Evolutionary conservation across 805 yeast genomes (phyloP).

Genomic region (Barnettozyma salicaria): DNA sequence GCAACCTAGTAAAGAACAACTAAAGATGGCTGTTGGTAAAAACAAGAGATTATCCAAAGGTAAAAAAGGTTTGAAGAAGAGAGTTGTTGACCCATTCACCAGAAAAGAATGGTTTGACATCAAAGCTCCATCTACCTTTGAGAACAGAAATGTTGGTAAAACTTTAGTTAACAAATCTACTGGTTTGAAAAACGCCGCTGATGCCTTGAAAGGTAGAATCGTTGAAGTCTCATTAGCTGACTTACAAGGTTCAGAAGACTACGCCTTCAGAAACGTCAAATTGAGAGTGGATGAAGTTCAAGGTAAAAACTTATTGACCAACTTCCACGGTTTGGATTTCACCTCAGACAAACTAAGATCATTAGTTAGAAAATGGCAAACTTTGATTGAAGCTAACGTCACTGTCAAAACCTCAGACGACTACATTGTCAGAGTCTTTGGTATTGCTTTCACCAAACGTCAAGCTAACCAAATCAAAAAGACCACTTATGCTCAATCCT

Average conservation of each 20-base stretch:
- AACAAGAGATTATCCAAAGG: conserved; percentile 81
- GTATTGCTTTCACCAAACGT: conserved; percentile 98
- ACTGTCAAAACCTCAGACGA: conserved; percentile 98
- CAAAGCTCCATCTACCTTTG: conserved; percentile 98
- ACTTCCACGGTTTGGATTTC: conserved; percentile 99
- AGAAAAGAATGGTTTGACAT: conserved; percentile 98
- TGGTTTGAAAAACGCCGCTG: conserved; percentile 97
- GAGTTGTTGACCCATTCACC: conserved; percentile 98
- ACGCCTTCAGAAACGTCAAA: conserved; percentile 94
- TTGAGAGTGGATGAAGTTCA: conserved; percentile 98
- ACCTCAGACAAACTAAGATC: conserved; percentile 97
- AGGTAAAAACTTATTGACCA: conserved; percentile 97
- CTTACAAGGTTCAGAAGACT: conserved; percentile 98
- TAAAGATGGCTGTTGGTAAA: conserved; percentile 66
- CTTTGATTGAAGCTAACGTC: conserved; percentile 95
- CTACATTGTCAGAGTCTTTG: conserved; percentile 92
- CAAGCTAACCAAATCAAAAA: conserved; percentile 95
- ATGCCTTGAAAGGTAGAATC: conserved; percentile 96
- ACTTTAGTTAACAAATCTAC: conserved; percentile 97
- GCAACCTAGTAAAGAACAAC: conserved; percentile 6
- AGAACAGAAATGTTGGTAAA: conserved; percentile 98
- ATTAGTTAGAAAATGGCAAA: conserved; percentile 98
- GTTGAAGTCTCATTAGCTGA: conserved; percentile 95
- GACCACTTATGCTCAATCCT: conserved; percentile 96
- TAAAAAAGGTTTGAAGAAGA: conserved; percentile 98